Base-by-base conservation (phyloP, 306 rosid genomes). In the Coriaria nepalensis region DNA sequence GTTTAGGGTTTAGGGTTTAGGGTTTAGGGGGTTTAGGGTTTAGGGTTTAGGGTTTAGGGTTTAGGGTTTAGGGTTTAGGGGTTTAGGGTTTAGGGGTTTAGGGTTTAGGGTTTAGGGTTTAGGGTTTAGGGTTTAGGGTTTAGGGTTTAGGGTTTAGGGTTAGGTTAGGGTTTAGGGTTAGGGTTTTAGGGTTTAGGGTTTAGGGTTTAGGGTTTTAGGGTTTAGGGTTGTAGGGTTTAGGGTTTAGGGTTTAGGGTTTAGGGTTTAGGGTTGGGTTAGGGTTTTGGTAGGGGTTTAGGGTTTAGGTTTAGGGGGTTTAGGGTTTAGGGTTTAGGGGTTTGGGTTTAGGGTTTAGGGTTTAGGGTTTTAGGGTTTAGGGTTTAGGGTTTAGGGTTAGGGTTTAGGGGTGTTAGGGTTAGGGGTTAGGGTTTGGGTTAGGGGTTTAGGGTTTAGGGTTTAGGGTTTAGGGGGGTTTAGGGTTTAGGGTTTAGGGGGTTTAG, bases 11-110 rank as follows among this genome's bases (percentile, higher is more conserved):
- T 36, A 20, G 63, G 63, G 45, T 57, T 53, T 52, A 43, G 36
- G 29, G 29, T 20, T 20, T 20, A 20, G 29, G 29, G 29, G 29
- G 29, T 20, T 20, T 20, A 20, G 53, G 53, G 53, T 57, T 57
- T 46, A 47, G 63, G 63, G 53, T 57, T 47, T 36, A 20, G 63
- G 63, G 45, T 57, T 38, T 42, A 36, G 66, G 66, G 41, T 51
- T 36, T 20, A 20, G 29, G 29, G 29, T 20, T 20, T 20, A 20
- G 29, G 29, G 29, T 20, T 20, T 20, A 20, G 29, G 29, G 29
- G 29, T 45, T 20, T 20, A 20, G 29, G 29, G 29, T 20, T 20
- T 20, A 1, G 3, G 29, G 29, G 29, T 20, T 20, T 20, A 20
- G 29, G 29, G 29, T 20, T 20, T 20, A 20, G 29, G 29, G 29